A percentile compares a stretch with the other conserved stretches of the same genome.
These are phyloP conservation scores for Chaetomiaceae sp. DNA, from an alignment of 2,329 filamentous ascomycete species.

Conservation along the genomic window DNA sequence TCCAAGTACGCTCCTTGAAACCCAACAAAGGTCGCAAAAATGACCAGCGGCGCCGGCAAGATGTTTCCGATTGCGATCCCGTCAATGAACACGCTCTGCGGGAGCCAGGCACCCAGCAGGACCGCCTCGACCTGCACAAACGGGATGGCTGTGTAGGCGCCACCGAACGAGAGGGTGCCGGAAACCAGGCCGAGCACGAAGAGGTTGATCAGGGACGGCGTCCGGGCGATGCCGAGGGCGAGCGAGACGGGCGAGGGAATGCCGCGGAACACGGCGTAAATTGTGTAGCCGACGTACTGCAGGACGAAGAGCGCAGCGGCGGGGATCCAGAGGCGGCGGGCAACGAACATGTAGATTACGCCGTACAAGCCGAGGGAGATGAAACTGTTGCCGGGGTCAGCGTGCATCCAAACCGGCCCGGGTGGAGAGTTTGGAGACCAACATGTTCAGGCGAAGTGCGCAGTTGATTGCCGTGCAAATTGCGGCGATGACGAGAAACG, in stretches of 20 bases:
- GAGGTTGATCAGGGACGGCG: constrained; percentile 30
- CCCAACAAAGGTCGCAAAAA: constrained; percentile 34
- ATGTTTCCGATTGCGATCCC: constrained; percentile 34
- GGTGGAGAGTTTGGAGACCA: constrained; percentile 6
- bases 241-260: constrained; percentile 32
- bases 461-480: constrained; percentile 29
- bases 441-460: constrained; percentile 30
- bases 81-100: constrained; percentile 34
- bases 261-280: constrained; percentile 32
- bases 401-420: neutral
- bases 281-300: constrained; percentile 30
- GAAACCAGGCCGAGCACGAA: constrained; percentile 32
- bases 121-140: constrained; percentile 35
- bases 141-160: constrained; percentile 29
- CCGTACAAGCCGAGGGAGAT: constrained; percentile 30
- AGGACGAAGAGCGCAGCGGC: constrained; percentile 26
- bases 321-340: constrained; percentile 26
- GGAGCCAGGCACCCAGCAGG: constrained; percentile 32
- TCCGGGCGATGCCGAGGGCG: constrained; percentile 30
- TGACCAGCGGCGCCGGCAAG: constrained; percentile 32
- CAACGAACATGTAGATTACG: constrained; percentile 26
- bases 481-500: constrained; percentile 28
- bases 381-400: constrained; percentile 18
- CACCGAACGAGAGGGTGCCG: constrained; percentile 32
- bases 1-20: constrained; percentile 30